Conservation (phyloP, 805 yeast species). For the Schwanniomyces occidentalis region DNA sequence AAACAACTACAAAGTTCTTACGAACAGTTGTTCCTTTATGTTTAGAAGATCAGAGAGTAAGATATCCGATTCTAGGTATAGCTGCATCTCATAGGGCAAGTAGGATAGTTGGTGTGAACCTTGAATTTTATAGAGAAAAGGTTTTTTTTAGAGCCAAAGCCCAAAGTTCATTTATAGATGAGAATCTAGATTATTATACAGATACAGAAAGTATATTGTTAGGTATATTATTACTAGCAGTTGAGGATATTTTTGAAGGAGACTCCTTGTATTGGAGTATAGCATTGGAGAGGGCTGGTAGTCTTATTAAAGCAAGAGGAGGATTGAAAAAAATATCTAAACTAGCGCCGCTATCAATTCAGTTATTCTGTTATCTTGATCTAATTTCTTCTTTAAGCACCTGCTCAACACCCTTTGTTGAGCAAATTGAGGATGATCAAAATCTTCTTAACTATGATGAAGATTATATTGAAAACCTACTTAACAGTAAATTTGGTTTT, state of each 20-base stretch:
- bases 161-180: constrained; percentile 12
- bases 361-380: constrained; percentile 29
- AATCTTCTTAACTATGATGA: constrained; percentile 9
- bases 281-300: constrained; percentile 20
- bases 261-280: constrained; percentile 25
- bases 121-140: constrained; percentile 8
- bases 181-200: constrained; percentile 8
- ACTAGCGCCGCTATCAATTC: constrained; percentile 21
- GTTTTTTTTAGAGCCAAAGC: constrained; percentile 12
- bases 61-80: constrained; percentile 25
- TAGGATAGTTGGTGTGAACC: constrained; percentile 1
- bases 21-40: constrained; percentile 22
- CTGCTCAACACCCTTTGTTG: constrained; percentile 21
- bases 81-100: constrained; percentile 24
- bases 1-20: constrained; percentile 21
- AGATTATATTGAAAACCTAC: constrained; percentile 16
- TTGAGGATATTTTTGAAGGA: constrained; percentile 27
- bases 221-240: constrained; percentile 18
- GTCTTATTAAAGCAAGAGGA: constrained; percentile 19
- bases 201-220: constrained; percentile 16
- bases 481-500: constrained; percentile 26
- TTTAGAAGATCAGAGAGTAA: constrained; percentile 13
- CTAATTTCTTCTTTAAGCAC: constrained; percentile 27
- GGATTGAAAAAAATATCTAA: constrained; percentile 18
- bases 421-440: constrained; percentile 9